Base-by-base conservation (phyloP, 176 grass and related monocot species). In the Pontederia paniculata region DNA sequence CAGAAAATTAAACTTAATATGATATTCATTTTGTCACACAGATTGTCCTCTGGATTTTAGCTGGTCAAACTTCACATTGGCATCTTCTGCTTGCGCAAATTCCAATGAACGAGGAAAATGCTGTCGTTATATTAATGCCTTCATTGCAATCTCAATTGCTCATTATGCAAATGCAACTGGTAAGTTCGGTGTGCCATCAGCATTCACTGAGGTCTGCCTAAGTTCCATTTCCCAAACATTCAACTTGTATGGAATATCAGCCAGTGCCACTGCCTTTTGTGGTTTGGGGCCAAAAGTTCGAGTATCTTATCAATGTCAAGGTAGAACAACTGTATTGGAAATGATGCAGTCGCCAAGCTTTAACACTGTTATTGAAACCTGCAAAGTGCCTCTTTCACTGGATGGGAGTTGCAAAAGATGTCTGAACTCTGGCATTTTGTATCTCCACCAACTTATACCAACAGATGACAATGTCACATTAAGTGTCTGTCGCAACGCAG, bases 281-380 rank as follows among this genome's bases (percentile, higher is more conserved):
- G 93, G 93, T 1, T n/a, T 91, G 50, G 93, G 93, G 1, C 81
- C 83, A 9, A 98, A 98, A 67, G 91, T 98, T 56, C 77, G 69
- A 79, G 93, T 98, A 44, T 81, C 83, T 1, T 98, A 88, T 78
- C 80, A 98, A 72, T 98, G 93, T 2, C 77, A 85, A 8, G 87
- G 93, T 0, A 79, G 93, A 41, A 57, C 46, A 5, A 98, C 86
- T 4, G 80, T 98, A 20, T 74, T 98, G 9, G 77, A 98, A 73
- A 98, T 98, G 83, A 91, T 98, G 93, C 93, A 91, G 15, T 98
- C 93, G 12, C 93, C 86, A 0, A 83, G 76, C 45, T 98, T 98
- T 62, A 72, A 55, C 52, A 83, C 91, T 50, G 93, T 98, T 11
- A 66, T 84, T 8, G 83, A 77, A n/a, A 98, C 81, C 73, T 98